These are phyloP conservation scores for Artemisia annua DNA, from an alignment of 129 eudicot genomes.

Conservation along the genomic window DNA sequence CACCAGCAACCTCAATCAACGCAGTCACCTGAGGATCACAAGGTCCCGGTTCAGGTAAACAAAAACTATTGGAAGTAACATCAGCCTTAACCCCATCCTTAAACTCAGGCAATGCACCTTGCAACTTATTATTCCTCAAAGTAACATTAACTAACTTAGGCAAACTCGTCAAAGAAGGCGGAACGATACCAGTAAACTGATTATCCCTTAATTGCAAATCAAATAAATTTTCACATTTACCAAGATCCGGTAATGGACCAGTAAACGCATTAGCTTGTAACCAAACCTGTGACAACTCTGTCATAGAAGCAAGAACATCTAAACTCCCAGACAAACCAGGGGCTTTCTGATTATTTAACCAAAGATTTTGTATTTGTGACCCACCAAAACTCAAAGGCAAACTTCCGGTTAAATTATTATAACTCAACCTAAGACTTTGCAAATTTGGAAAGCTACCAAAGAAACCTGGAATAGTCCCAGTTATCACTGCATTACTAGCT, in stretches of 20 bases:
- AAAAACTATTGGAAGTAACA: constrained; percentile 48
- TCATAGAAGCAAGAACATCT: constrained; percentile 51
- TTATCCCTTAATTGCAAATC: constrained; percentile 81
- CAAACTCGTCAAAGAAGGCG: constrained; percentile 31
- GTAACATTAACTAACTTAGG: constrained; percentile 44
- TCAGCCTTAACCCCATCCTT: constrained; percentile 9
- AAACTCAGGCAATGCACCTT: constrained; percentile 59
- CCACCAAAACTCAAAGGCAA: constrained; percentile 47
- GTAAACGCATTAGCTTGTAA: constrained; percentile 55
- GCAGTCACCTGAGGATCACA: constrained; percentile 68
- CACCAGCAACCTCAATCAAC: constrained; percentile 55
- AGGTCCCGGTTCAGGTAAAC: constrained; percentile 47
- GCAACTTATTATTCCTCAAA: constrained; percentile 57
- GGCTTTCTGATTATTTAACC: constrained; percentile 56
- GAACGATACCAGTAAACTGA: constrained; percentile 59
- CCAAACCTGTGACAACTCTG: constrained; percentile 63
- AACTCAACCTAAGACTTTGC: constrained; percentile 46
- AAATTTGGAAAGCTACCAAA: constrained; percentile 44
- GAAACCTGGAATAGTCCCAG: constrained; percentile 58
- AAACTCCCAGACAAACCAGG: constrained; percentile 48
- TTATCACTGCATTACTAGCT: constrained; percentile 41
- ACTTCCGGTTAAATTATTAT: constrained; percentile 50
- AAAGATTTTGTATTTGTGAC: constrained; percentile 47
- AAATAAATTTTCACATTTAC: constrained; percentile 38
- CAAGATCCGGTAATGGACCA: constrained; percentile 58